Conservation (phyloP, 2,329 filamentous ascomycete species). For the Botryotinia convoluta region DNA sequence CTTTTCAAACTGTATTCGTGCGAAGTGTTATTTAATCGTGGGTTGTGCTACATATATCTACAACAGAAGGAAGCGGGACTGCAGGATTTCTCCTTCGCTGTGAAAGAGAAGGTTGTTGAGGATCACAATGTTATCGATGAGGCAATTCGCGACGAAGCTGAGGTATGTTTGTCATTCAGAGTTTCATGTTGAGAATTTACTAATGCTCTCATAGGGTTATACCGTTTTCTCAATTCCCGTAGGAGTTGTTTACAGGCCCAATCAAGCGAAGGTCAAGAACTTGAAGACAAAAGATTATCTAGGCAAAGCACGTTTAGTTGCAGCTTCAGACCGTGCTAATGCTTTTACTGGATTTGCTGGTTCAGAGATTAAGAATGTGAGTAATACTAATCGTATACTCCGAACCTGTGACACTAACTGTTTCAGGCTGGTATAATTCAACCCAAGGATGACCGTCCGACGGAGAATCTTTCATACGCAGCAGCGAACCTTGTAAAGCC, state of each 20-base stretch:
- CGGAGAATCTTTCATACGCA: conserved; percentile 84
- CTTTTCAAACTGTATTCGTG: conserved; percentile 97
- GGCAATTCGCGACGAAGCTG: conserved; percentile 87
- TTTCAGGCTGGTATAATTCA: conserved; percentile 50
- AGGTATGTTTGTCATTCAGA: conserved; percentile 54
- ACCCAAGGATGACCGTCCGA: conserved; percentile 74
- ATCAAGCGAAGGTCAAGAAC: conserved; percentile 97
- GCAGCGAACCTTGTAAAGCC: conserved; percentile 92
- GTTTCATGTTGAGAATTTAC: background rate
- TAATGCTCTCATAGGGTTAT: conserved; percentile 65
- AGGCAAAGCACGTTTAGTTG: conserved; percentile 90
- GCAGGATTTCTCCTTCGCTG: conserved; percentile 85
- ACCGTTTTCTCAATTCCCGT: conserved; percentile 98
- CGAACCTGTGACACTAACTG: conserved; percentile 24
- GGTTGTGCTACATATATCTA: conserved; percentile 94
- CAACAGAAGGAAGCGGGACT: conserved; percentile 88
- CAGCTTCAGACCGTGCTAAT: conserved; percentile 77
- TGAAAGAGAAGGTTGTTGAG: conserved; percentile 92
- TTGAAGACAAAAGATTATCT: conserved; percentile 97
- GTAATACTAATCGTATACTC: conserved; percentile 32
- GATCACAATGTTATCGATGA: conserved; percentile 99
- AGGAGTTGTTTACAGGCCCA: conserved; percentile 90
- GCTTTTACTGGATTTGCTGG: conserved; percentile 80
- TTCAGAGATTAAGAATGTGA: conserved; percentile 72
- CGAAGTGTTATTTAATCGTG: conserved; percentile 95